Conservation (phyloP, 2,329 filamentous ascomycete species). For the Ascochyta koolunga region DNA sequence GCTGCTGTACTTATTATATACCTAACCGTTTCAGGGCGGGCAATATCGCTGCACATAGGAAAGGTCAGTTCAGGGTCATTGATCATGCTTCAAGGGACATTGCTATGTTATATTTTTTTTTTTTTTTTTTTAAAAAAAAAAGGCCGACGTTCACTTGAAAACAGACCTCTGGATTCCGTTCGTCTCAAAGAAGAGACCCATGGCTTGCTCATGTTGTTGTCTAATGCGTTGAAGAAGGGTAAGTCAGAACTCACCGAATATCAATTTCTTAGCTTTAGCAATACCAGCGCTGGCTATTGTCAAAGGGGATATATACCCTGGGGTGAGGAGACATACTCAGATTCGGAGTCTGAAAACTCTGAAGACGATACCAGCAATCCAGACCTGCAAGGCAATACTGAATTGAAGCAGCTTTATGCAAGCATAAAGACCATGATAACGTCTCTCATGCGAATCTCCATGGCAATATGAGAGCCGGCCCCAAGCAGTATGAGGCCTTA, state of each 20-base stretch:
- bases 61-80: too few species aligned
- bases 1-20: conserved; percentile 27
- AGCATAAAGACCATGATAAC: conserved; percentile 32
- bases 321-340: conserved; percentile 1
- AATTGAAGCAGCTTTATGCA: conserved; percentile 17
- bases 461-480: conserved; percentile 42
- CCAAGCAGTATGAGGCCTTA: conserved; percentile 39
- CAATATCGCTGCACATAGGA: too few species aligned
- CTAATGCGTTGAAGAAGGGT: neutral
- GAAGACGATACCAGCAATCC: neutral
- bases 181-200: neutral
- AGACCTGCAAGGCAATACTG: neutral
- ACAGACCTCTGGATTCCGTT: conserved; percentile 3
- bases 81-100: too few species aligned
- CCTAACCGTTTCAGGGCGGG: too few species aligned
- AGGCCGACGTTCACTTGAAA: conserved; percentile 2
- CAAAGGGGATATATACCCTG: neutral
- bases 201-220: neutral
- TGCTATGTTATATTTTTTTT: too few species aligned
- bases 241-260: too few species aligned
- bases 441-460: conserved; percentile 42
- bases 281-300: neutral
- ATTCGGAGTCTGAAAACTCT: neutral
- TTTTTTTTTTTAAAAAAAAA: too few species aligned
- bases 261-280: neutral